phyloP scores from a whole-genome alignment of 495 filamentous ascomycete species.

The Mycothermus thermophilus region DNA sequence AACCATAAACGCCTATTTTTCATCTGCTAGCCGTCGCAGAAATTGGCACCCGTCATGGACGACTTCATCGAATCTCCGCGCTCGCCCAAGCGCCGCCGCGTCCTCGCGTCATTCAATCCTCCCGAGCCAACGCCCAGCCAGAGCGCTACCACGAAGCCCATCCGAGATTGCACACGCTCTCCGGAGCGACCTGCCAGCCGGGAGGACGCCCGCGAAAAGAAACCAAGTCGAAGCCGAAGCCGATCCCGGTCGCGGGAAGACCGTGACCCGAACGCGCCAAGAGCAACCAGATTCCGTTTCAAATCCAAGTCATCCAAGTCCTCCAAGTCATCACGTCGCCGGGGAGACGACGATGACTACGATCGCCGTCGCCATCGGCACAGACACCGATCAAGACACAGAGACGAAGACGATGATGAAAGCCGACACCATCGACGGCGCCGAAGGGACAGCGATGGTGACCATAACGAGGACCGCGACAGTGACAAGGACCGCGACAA shows the following conservation, averaged over 20 bases:
- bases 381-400: background rate
- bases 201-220: no score
- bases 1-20: no score
- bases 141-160: conserved; percentile 2
- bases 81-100: conserved; percentile 33
- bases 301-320: conserved; percentile 26
- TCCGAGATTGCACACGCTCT: background rate
- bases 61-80: conserved; percentile 20
- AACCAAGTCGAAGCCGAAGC: no score
- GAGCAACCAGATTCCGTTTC: conserved; percentile 44
- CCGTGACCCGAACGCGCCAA: conserved; percentile 3
- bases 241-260: no score
- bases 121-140: conserved; percentile 6
- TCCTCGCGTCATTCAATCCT: conserved; percentile 32
- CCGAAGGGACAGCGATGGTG: background rate
- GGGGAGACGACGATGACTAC: conserved; percentile 7
- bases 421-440: background rate
- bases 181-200: conserved; percentile 6
- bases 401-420: background rate
- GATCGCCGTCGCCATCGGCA: conserved; percentile 16
- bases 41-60: no score
- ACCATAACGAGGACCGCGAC: background rate
- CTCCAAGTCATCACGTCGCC: conserved; percentile 4
- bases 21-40: background rate
- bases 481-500: conserved; percentile 1